A percentile compares a stretch with the other conserved stretches of the same genome.
These are phyloP conservation scores for Acidiella bohemica DNA, from an alignment of 495 filamentous ascomycete genomes.

Conservation along the genomic window DNA sequence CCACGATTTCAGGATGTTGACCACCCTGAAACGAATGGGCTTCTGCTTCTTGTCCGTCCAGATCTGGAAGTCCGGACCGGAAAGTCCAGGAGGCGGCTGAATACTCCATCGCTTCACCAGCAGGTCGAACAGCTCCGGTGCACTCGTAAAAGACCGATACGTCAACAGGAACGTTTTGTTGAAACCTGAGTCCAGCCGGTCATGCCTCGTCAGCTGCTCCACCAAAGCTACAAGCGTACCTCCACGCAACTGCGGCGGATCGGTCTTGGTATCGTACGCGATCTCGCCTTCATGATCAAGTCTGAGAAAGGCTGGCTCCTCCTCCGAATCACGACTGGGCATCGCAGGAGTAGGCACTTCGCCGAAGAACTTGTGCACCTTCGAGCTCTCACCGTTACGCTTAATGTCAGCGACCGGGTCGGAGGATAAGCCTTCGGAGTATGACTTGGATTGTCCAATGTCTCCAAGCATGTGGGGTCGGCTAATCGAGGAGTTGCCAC, in stretches of 20 bases:
- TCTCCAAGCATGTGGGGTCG: conserved; percentile 22
- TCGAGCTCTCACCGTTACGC: conserved; percentile 54
- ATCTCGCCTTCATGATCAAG: conserved; percentile 87
- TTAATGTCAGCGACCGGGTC: conserved; percentile 45
- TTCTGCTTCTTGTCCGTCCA: conserved; percentile 95
- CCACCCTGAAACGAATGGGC: conserved; percentile 83
- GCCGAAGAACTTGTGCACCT: conserved; percentile 79
- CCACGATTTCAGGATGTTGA: conserved; percentile 97
- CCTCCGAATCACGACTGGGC: conserved; percentile 46
- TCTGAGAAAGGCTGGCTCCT: conserved; percentile 67
- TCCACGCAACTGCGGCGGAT: conserved; percentile 63
- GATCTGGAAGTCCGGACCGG: conserved; percentile 58
- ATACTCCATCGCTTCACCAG: conserved; percentile 81
- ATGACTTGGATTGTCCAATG: conserved; percentile 45
- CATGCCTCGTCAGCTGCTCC: conserved; percentile 91
- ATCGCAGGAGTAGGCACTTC: conserved; percentile 51
- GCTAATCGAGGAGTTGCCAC: conserved; percentile 13
- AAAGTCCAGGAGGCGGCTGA: conserved; percentile 79
- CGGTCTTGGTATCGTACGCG: conserved; percentile 68
- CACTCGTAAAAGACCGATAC: conserved; percentile 87
- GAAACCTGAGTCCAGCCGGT: conserved; percentile 87
- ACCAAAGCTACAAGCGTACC: conserved; percentile 81
- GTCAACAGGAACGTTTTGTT: conserved; percentile 97
- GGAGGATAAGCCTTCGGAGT: conserved; percentile 42
- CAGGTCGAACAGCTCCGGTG: conserved; percentile 81